Conservation (phyloP, 257 asterid genomes). For the Ehretia macrophylla region DNA sequence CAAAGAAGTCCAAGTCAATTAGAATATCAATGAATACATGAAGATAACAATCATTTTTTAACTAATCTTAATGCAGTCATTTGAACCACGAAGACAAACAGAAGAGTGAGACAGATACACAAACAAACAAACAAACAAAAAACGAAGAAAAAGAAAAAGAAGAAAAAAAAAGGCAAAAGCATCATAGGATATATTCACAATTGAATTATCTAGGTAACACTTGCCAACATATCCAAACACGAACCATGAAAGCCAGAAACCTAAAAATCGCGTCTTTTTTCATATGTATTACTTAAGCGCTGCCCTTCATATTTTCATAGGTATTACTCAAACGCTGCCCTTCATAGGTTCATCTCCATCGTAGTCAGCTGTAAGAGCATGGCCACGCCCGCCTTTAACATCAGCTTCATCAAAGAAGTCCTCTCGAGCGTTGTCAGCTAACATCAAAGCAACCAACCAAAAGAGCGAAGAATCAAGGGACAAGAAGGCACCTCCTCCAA, state of each 20-base stretch:
- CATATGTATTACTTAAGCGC: neutral
- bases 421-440: constrained; percentile 70
- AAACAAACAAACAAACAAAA: too few species aligned
- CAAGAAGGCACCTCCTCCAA: constrained; percentile 97
- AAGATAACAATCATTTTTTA: too few species aligned
- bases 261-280: neutral
- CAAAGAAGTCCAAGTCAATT: too few species aligned
- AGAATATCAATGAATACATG: too few species aligned
- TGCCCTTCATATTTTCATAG: constrained; percentile 6
- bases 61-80: too few species aligned
- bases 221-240: too few species aligned
- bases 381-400: constrained; percentile 20
- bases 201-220: too few species aligned
- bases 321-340: constrained; percentile 8
- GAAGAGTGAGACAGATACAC: too few species aligned
- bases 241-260: neutral
- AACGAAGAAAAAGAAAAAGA: too few species aligned
- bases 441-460: constrained; percentile 86
- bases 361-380: neutral
- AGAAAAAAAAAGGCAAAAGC: too few species aligned
- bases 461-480: constrained; percentile 80
- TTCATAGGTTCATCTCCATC: constrained; percentile 1
- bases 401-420: constrained; percentile 62
- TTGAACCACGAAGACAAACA: too few species aligned
- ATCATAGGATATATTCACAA: too few species aligned